Base-by-base conservation (phyloP, 1,284 basidiomycete genomes). In the Puccinia triticina region DNA sequence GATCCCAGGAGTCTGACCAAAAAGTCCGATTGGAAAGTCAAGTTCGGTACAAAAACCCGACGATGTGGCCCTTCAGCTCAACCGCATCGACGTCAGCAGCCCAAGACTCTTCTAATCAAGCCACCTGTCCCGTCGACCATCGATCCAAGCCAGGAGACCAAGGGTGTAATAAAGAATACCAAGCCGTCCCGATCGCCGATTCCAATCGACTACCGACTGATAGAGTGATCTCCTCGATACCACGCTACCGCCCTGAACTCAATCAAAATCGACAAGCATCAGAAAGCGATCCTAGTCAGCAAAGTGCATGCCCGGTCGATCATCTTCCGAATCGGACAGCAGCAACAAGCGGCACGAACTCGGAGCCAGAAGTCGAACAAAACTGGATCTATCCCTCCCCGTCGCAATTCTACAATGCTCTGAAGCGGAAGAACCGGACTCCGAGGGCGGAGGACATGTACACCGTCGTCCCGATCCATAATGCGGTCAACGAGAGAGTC, bases 381-480 rank as follows among this genome's bases (percentile, higher is more conserved):
- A 84, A 83, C 83, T 99, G 96, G 96, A 93, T 98, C 46, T 99
- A 99, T 88, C 96, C 96, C n/a, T 98, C 96, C 16, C 94, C 98
- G 85, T 91, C 93, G 23, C 96, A 98, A 88, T 99, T 99, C 90
- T 99, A 93, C 88, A 90, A 93, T 32, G 97, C 97, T 11, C 95
- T 99, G 92, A 90, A 92, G 83, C 91, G 96, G 83, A 99, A 99
- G 88, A 91, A 97, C 86, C 93, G 96, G 87, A 91, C 92, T 83
- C 83, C 84, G 43, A 26, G 57, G 43, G 32, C 69, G 5, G 86
- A 89, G 29, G 96, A 98, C 88, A 98, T 99, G 96, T 91, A 91
- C 85, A 93, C 94, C 32, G 92, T 99, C 85, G 95, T 99, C 10
- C 96, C 96, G 10, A 99, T 99, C 82, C 96, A 99, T 88, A 99